A percentile compares a stretch with the other conserved stretches of the same genome.
Evolutionary conservation across 2,329 filamentous ascomycete genomes (phyloP).

Genomic region (Sporothrix inflata): DNA sequence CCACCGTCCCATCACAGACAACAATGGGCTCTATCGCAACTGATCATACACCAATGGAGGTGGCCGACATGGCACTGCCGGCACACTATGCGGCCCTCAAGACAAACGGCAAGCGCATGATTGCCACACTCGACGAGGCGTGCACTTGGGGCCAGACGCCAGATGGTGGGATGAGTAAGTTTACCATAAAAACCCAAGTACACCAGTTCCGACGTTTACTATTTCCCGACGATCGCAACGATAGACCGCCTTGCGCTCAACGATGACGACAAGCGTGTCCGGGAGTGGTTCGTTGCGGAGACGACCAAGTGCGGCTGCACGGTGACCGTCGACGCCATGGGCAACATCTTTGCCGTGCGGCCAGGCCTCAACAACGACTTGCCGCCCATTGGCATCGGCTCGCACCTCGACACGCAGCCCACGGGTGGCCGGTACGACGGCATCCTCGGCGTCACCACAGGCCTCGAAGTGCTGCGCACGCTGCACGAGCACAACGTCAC

Average conservation of each 20-base stretch:
- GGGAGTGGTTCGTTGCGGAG: background rate
- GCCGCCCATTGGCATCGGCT: slow-evolving; percentile 38
- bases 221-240: no score
- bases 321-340: background rate
- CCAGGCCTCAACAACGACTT: background rate
- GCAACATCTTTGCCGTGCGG: background rate
- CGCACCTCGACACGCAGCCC: slow-evolving; percentile 55
- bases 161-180: slow-evolving; percentile 34
- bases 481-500: slow-evolving; percentile 69
- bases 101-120: slow-evolving; percentile 30
- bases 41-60: no score
- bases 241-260: background rate
- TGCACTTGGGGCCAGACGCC: slow-evolving; percentile 32
- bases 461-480: slow-evolving; percentile 70
- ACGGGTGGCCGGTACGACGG: slow-evolving; percentile 27
- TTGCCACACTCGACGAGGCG: slow-evolving; percentile 29
- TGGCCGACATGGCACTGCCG: no score
- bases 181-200: no score
- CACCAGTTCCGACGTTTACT: no score
- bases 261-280: background rate
- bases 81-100: slow-evolving; percentile 27
- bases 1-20: no score
- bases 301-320: background rate
- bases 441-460: slow-evolving; percentile 64
- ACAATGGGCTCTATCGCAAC: no score